Evolutionary conservation across 371 early-diverging fungal species (phyloP).

Genomic region (Actinomucor elegans): DNA sequence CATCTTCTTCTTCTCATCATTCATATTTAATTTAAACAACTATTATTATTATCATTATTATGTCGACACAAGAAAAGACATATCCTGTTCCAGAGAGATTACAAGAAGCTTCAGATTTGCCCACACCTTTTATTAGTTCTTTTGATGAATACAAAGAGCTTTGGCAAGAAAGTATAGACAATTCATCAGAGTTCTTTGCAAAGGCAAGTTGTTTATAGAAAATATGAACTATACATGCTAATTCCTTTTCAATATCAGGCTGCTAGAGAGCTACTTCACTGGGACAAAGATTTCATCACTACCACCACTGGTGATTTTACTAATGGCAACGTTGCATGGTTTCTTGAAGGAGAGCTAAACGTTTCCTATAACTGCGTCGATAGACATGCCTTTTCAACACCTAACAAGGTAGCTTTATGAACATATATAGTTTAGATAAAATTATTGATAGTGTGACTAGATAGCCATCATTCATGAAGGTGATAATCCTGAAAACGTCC

Average conservation of each 20-base stretch:
- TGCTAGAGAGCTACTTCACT: conserved; percentile 72
- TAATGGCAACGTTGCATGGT: conserved; percentile 89
- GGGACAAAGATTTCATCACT: conserved; percentile 77
- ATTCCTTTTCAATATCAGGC: conserved; percentile 66
- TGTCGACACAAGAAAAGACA: neutral
- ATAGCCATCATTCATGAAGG: conserved; percentile 87
- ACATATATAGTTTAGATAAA: no score
- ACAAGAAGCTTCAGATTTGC: conserved; percentile 1
- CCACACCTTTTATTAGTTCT: neutral
- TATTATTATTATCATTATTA: no score
- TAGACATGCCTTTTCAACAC: conserved; percentile 79
- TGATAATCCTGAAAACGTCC: conserved; percentile 78
- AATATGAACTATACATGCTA: neutral
- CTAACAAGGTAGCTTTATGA: conserved; percentile 50
- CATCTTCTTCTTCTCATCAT: no score
- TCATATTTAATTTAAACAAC: no score
- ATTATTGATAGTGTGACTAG: no score
- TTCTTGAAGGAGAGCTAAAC: conserved; percentile 92
- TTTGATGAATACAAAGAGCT: conserved; percentile 60
- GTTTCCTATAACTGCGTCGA: conserved; percentile 97
- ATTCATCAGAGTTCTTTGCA: conserved; percentile 76
- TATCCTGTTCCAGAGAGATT: conserved; percentile 12
- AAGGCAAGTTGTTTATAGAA: conserved; percentile 54
- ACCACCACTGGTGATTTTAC: conserved; percentile 66
- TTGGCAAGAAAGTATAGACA: conserved; percentile 65